phyloP scores from a whole-genome alignment of 768 basidiomycete species.

The Leccinellum luteum region DNA sequence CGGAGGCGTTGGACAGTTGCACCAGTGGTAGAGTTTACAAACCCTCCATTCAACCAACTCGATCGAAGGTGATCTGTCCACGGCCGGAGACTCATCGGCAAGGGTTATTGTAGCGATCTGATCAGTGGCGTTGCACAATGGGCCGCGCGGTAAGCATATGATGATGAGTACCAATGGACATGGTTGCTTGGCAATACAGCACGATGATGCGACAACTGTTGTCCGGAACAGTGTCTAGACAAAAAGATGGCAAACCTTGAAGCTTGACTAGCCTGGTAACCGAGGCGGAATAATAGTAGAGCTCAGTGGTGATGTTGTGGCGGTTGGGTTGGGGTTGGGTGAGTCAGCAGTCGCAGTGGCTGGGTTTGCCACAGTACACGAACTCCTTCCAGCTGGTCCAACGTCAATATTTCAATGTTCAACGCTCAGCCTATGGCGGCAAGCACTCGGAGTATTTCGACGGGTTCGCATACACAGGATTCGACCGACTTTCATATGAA shows the following conservation, averaged over 20 bases:
- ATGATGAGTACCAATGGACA: background rate
- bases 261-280: background rate
- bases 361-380: no score
- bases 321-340: no score
- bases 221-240: background rate
- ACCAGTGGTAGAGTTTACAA: background rate
- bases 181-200: background rate
- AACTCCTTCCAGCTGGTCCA: no score
- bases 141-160: background rate
- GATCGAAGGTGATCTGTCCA: background rate
- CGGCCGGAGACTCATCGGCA: background rate
- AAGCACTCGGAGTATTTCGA: background rate
- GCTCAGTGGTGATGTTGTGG: no score
- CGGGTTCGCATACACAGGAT: background rate
- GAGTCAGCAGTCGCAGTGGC: no score
- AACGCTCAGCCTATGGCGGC: background rate
- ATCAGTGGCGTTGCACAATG: background rate
- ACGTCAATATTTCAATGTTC: no score
- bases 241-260: background rate
- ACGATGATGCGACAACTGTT: background rate
- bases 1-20: background rate
- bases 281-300: background rate
- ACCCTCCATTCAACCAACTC: background rate
- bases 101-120: background rate
- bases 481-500: conserved; percentile 5